phyloP scores from a whole-genome alignment of 2,329 filamentous ascomycete genomes.

The Chaetomiaceae sp. region DNA sequence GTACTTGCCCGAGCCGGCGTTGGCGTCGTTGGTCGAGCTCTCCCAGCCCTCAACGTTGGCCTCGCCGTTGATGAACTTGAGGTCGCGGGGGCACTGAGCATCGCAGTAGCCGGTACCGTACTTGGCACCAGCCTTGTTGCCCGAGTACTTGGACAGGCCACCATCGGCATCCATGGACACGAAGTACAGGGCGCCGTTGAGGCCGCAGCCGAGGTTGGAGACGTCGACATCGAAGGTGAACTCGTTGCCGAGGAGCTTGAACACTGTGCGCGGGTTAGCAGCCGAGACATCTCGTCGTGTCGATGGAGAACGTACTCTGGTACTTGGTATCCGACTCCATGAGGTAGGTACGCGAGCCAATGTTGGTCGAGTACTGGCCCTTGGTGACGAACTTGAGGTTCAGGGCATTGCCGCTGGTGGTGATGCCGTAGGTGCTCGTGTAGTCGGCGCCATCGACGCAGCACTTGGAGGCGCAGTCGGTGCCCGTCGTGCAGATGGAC shows the following conservation, averaged over 20 bases:
- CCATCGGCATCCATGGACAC: conserved; percentile 58
- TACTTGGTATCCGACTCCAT: conserved; percentile 59
- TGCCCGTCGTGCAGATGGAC: conserved; percentile 37
- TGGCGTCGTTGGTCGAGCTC: conserved; percentile 48
- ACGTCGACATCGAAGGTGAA: conserved; percentile 71
- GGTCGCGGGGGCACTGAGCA: conserved; percentile 48
- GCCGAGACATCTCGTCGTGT: too few species aligned
- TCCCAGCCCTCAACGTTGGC: conserved; percentile 51
- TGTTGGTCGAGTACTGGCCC: conserved; percentile 42
- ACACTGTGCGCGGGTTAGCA: conserved; percentile 33
- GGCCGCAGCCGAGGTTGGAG: conserved; percentile 61
- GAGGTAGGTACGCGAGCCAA: conserved; percentile 59
- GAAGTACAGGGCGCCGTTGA: conserved; percentile 69
- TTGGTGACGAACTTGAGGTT: conserved; percentile 56
- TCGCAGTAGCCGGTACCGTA: conserved; percentile 56
- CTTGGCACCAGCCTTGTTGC: conserved; percentile 51
- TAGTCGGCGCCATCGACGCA: conserved; percentile 53
- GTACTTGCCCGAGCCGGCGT: conserved; percentile 47
- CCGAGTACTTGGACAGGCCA: conserved; percentile 45
- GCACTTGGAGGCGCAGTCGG: conserved; percentile 46
- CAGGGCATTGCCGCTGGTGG: conserved; percentile 47
- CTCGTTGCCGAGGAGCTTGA: conserved; percentile 62
- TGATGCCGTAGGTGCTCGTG: conserved; percentile 49
- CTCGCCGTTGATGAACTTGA: conserved; percentile 56
- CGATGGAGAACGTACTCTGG: conserved; percentile 37